Conservation (phyloP, 306 rosid genomes). For the Arachis stenosperma region DNA sequence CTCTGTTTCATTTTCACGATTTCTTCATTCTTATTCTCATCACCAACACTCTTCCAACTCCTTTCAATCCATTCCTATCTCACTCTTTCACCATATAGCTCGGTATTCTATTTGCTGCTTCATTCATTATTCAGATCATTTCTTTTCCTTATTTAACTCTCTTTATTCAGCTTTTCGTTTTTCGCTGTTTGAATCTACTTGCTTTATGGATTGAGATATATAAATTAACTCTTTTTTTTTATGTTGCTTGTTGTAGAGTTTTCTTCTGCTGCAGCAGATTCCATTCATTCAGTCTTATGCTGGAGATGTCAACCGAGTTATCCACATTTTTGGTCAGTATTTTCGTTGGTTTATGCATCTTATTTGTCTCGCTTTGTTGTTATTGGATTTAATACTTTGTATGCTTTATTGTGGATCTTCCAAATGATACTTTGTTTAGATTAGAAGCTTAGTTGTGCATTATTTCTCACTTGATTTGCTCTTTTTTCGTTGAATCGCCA, state of each 20-base stretch:
- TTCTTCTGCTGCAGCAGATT: constrained; percentile 50
- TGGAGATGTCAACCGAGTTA: constrained; percentile 44
- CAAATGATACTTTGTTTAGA: background rate
- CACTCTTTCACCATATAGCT: constrained; percentile 48
- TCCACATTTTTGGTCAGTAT: constrained; percentile 54
- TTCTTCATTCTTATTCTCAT: constrained; percentile 16
- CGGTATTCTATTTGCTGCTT: constrained; percentile 6
- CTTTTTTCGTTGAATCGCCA: constrained; percentile 33
- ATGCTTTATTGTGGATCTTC: constrained; percentile 52
- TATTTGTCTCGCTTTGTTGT: constrained; percentile 12
- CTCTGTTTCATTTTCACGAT: constrained; percentile 50
- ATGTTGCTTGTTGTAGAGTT: constrained; percentile 45
- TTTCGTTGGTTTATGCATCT: constrained; percentile 30
- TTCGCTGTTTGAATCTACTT: too few relatives aligned
- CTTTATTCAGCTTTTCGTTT: constrained; percentile 25
- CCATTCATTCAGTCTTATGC: constrained; percentile 45
- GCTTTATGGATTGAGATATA: background rate
- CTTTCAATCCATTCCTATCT: constrained; percentile 34
- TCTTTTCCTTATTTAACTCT: background rate
- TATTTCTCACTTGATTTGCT: constrained; percentile 29
- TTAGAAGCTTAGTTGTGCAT: constrained; percentile 26
- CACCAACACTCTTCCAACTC: constrained; percentile 23
- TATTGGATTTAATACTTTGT: constrained; percentile 31
- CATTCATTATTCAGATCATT: constrained; percentile 48
- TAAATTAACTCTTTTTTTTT: constrained; percentile 38